These are phyloP conservation scores for Ceratobasidium sp. DNA, from an alignment of 1,284 basidiomycete genomes.

Conservation along the genomic window DNA sequence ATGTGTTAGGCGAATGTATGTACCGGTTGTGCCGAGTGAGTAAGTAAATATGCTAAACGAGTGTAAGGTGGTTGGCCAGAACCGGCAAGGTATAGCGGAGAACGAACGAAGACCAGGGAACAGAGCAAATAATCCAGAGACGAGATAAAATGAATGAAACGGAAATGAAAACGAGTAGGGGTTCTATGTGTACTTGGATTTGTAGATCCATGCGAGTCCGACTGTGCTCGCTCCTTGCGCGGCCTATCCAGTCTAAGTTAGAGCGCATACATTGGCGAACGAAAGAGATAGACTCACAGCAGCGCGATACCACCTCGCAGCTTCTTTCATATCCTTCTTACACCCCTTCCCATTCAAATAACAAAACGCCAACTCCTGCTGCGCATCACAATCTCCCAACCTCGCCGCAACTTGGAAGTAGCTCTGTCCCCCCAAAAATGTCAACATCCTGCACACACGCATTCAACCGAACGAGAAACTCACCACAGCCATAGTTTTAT, in stretches of 20 bases:
- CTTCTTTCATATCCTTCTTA: constrained; percentile 88
- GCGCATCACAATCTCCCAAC: constrained; percentile 88
- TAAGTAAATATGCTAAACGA: constrained; percentile 2
- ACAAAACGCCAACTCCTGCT: constrained; percentile 87
- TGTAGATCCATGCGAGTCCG: constrained; percentile 90
- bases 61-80: neutral
- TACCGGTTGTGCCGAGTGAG: no score
- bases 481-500: constrained; percentile 88
- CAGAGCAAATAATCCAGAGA: constrained; percentile 12
- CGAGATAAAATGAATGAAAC: neutral
- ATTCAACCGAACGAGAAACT: constrained; percentile 55
- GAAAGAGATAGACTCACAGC: constrained; percentile 67
- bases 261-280: constrained; percentile 44
- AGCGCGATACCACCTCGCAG: constrained; percentile 90
- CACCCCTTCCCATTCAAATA: constrained; percentile 88
- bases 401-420: constrained; percentile 88
- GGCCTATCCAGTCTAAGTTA: constrained; percentile 61
- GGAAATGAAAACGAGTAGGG: constrained; percentile 6
- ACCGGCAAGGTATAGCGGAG: neutral
- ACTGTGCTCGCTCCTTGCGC: constrained; percentile 83
- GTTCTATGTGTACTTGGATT: constrained; percentile 58
- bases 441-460: neutral
- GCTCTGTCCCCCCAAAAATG: constrained; percentile 67
- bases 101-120: neutral
- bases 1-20: no score